phyloP scores from a whole-genome alignment of 371 early-diverging fungal genomes.

The Mucor piriformis region DNA sequence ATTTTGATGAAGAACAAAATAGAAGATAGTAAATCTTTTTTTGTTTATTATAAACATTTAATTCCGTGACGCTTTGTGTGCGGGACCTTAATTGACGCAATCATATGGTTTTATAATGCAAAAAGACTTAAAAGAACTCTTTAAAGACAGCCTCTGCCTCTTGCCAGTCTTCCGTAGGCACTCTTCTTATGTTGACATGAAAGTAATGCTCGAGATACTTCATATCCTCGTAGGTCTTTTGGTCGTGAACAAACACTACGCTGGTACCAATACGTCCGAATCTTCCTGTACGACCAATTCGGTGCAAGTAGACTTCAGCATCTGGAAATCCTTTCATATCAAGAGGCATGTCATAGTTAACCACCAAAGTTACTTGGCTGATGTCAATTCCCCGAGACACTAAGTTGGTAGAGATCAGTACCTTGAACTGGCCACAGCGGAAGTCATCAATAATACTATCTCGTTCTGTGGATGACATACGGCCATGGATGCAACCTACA shows the following conservation, averaged over 20 bases:
- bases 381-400: conserved; percentile 98
- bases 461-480: conserved; percentile 79
- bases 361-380: conserved; percentile 93
- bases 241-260: conserved; percentile 91
- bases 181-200: conserved; percentile 65
- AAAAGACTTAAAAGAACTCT: conserved; percentile 85
- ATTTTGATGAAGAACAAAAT: neutral
- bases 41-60: neutral
- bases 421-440: conserved; percentile 89
- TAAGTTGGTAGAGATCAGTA: conserved; percentile 96
- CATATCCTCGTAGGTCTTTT: conserved; percentile 67
- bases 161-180: conserved; percentile 77
- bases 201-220: conserved; percentile 76
- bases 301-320: conserved; percentile 96
- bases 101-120: too few species aligned
- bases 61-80: neutral
- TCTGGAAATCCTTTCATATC: conserved; percentile 67
- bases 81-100: too few species aligned
- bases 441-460: conserved; percentile 95
- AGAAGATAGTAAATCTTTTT: neutral
- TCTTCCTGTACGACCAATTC: conserved; percentile 98
- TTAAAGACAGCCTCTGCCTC: conserved; percentile 75
- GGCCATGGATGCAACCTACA: conserved; percentile 89
- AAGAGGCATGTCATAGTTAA: conserved; percentile 97
- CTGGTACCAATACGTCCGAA: conserved; percentile 95